Evolutionary conservation across 805 yeast genomes (phyloP), one percentile per base, ranked within the genome.

Genomic region (Candida easanensis): DNA sequence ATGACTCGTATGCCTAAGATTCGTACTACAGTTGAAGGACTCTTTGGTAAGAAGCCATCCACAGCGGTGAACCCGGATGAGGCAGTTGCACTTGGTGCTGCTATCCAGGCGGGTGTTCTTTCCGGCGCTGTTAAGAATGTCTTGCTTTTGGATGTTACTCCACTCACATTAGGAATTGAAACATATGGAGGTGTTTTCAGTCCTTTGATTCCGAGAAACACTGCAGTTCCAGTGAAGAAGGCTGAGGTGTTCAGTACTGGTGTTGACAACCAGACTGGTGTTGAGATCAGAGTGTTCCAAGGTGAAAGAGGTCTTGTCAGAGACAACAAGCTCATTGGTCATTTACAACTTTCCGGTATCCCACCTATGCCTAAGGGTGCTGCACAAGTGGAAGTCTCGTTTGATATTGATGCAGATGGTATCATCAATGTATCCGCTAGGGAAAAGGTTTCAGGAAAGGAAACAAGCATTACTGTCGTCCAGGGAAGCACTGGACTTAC

Each of bases 61-160:
- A 79, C 84, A 33, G 75, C 79, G 16, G 87, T 86, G 11, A 86
- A 86, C 60, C 95, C 95, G n/a, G 95, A 86, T 63, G 95, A 86
- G 65, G 90, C 93, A n/a, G 95, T 86, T 38, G 93, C 95, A 35
- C 66, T 86, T 52, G 95, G 95, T 58, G 95, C 95, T 25, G 93
- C 95, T 36, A 84, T 86, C 56, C 95, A 86, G 68, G 95, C 91
- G 57, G 95, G 90, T 54, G 83, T 86, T 31, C 68, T 86, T 44
- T 82, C 90, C 17, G 95, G 95, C 52, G 88, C 85, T 54, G 82
- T 86, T 42, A 82, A 79, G 64, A 84, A 85, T 59, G 91, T 86
- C 33, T 74, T 86, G 41, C 65, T 86, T 42, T 71, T 86, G 52
- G 95, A 86, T 65, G 93, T 86, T 18, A 84, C 93, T 21, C 95